Percentiles rank a stretch among this genome's conserved stretches.
Conservation (phyloP, 306 rosid species). For the Acacia confusa region DNA sequence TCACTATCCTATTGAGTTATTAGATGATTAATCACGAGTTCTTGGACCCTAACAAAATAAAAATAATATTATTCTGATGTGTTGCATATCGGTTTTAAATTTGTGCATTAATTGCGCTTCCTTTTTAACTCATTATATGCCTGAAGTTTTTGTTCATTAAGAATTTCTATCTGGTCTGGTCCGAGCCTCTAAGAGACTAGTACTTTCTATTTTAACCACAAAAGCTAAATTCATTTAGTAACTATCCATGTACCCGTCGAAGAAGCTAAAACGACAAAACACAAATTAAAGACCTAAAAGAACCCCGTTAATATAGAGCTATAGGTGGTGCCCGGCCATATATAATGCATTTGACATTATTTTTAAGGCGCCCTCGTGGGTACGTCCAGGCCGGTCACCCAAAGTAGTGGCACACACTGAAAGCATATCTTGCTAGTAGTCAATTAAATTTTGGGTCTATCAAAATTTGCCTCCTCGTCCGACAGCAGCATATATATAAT, state of each 20-base stretch:
- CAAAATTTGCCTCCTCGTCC: neutral
- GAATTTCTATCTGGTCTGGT: neutral
- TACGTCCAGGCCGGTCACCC: conserved; percentile 31
- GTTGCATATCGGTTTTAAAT: neutral
- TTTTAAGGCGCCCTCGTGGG: neutral
- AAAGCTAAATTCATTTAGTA: neutral
- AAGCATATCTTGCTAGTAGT: neutral
- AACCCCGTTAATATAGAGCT: neutral
- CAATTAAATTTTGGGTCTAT: neutral
- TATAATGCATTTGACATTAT: neutral
- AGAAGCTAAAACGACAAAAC: neutral
- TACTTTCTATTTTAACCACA: neutral
- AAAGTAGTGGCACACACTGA: conserved; percentile 32
- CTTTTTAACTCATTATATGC: neutral
- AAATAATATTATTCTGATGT: neutral
- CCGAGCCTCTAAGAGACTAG: neutral
- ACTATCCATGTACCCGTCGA: neutral
- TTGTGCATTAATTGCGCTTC: neutral
- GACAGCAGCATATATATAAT: conserved; percentile 18
- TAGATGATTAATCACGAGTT: neutral
- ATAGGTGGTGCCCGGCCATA: conserved; percentile 9
- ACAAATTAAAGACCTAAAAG: too few species aligned
- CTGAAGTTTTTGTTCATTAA: neutral
- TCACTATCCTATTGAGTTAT: neutral
- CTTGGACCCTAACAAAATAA: neutral